Evolutionary conservation across 768 basidiomycete species (phyloP).

Genomic region (Galerina marginata): DNA sequence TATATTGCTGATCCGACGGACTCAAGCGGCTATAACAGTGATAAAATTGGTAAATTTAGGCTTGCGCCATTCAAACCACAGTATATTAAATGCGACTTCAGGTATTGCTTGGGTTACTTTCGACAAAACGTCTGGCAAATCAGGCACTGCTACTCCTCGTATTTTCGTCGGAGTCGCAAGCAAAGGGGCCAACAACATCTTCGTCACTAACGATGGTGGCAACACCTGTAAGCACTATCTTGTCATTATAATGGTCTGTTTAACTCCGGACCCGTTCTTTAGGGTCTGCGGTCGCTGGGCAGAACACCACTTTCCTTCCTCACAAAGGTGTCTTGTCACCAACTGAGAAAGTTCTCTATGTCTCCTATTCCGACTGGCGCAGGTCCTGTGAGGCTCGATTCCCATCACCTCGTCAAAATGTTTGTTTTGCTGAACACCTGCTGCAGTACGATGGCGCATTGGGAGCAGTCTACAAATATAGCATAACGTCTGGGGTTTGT

Average conservation of each 20-base stretch:
- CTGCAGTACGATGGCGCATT: slow-evolving; percentile 57
- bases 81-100: slow-evolving; percentile 6
- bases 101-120: slow-evolving; percentile 69
- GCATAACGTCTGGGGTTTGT: slow-evolving; percentile 57
- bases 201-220: slow-evolving; percentile 60
- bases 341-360: slow-evolving; percentile 58
- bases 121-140: slow-evolving; percentile 58
- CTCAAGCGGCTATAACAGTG: slow-evolving; percentile 48
- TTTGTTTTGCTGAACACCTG: background rate
- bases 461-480: slow-evolving; percentile 57
- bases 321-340: slow-evolving; percentile 73
- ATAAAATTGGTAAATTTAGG: slow-evolving; percentile 37
- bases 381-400: slow-evolving; percentile 47
- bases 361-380: slow-evolving; percentile 68
- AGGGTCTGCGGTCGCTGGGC: slow-evolving; percentile 65
- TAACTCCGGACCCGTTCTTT: background rate
- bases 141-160: slow-evolving; percentile 59
- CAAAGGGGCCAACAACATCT: slow-evolving; percentile 58
- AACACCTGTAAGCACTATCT: slow-evolving; percentile 51
- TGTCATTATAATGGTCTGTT: no score
- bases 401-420: background rate
- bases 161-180: slow-evolving; percentile 75
- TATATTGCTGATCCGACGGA: slow-evolving; percentile 60
- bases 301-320: slow-evolving; percentile 61
- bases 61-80: background rate